Base-by-base conservation (phyloP, 371 early-diverging fungal genomes). In the Quaeritorhiza haematococci region DNA sequence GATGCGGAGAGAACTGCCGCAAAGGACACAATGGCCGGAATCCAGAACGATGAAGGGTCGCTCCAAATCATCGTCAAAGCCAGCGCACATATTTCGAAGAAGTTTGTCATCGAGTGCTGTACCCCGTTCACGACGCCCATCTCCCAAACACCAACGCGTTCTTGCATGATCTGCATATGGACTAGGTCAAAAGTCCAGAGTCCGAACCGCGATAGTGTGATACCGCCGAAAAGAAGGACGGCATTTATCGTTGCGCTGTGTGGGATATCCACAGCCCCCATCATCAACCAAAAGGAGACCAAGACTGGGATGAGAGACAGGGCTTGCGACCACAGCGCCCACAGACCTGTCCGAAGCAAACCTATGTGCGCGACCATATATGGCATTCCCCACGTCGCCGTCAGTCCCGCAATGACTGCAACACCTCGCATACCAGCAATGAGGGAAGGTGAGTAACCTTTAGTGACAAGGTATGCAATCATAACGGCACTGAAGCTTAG, bases 151-250 rank as follows among this genome's bases (percentile, higher is more conserved):
- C 49, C 51, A 10, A 62, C 63, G 6, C 61, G 57, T 46, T 78
- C 75, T 54, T 82, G 82, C 61, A 81, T 53, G 30, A 72, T 67
- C 55, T 78, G 79, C 26, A 67, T 76, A 53, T 74, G 67, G 0
- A 67, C 72, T 43, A 81, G 53, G 52, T 78, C 79, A 68, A 81
- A 81, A 0, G 66, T 62, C 79, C 79, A 81, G 19, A 81, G 69
- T 15, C 79, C 82, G 13, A 72, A 64, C 8, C 82, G 48, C 4
- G 73, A 73, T 2, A 69, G 54, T 1, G 68, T 66, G 56, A 72
- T 71, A n/a, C 81, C 81, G 21, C 35, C 74, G 59, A 62, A 66
- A 35, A 72, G 47, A 59, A 68, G 30, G 27, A 49, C 24, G 10
- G n/a, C 34, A 30, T 21, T n/a, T n/a, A n/a, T n/a, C n/a, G n/a